phyloP scores from a whole-genome alignment of 805 yeast genomes.

The Lipomyces sp. region DNA sequence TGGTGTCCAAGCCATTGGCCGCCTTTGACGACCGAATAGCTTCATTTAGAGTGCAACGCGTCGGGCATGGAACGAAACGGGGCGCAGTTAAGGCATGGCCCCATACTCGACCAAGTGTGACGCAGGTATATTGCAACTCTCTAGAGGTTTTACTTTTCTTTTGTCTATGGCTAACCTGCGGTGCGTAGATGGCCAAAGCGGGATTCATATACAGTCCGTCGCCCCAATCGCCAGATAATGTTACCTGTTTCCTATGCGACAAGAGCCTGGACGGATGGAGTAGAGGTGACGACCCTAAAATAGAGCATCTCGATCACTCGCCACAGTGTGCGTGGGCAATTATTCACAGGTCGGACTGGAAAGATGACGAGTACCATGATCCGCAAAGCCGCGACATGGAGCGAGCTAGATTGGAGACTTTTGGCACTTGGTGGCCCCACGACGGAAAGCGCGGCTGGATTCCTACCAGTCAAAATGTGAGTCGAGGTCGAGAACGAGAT shows the following conservation, averaged over 20 bases:
- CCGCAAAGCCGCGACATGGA: constrained; percentile 39
- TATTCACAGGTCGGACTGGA: constrained; percentile 38
- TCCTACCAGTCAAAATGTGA: constrained; percentile 47
- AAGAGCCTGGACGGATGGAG: constrained; percentile 66
- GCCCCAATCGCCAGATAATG: constrained; percentile 53
- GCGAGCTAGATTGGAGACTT: constrained; percentile 43
- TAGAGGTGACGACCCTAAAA: constrained; percentile 54
- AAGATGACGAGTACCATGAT: constrained; percentile 37
- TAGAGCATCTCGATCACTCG: constrained; percentile 52
- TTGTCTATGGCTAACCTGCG: neutral
- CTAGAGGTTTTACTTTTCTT: neutral
- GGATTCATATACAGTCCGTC: constrained; percentile 68
- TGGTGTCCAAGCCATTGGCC: constrained; percentile 17
- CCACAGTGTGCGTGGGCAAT: constrained; percentile 49
- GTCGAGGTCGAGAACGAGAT: neutral
- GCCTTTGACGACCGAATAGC: constrained; percentile 37
- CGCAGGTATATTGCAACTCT: constrained; percentile 27
- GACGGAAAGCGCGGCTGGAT: constrained; percentile 48
- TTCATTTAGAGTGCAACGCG: constrained; percentile 28
- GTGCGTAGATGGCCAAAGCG: constrained; percentile 52
- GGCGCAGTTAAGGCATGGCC: constrained; percentile 33
- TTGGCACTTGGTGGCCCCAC: constrained; percentile 55
- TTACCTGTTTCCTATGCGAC: constrained; percentile 64
- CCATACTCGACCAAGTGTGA: constrained; percentile 30
- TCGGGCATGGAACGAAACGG: constrained; percentile 15